phyloP scores from a whole-genome alignment of 2,329 filamentous ascomycete species.

The Monosporascus sp. region DNA sequence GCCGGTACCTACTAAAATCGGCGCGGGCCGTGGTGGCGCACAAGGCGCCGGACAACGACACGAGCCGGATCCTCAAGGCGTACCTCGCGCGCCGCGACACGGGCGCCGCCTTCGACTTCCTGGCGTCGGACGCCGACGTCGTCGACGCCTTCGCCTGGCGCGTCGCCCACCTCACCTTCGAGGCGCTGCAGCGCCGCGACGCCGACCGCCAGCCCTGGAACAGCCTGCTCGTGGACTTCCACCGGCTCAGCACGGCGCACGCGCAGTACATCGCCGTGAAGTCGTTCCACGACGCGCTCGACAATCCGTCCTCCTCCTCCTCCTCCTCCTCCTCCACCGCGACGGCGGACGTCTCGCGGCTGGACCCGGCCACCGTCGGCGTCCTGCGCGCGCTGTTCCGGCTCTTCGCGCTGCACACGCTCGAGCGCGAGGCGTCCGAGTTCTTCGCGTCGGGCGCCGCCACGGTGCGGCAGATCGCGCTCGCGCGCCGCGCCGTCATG shows the following conservation, averaged over 20 bases:
- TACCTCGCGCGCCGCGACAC: slow-evolving; percentile 64
- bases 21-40: slow-evolving; percentile 65
- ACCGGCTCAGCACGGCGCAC: slow-evolving; percentile 69
- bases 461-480: slow-evolving; percentile 67
- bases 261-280: slow-evolving; percentile 75
- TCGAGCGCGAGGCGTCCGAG: slow-evolving; percentile 65
- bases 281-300: slow-evolving; percentile 54
- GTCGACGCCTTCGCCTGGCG: slow-evolving; percentile 74
- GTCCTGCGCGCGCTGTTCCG: slow-evolving; percentile 72
- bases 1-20: slow-evolving; percentile 71
- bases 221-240: slow-evolving; percentile 72
- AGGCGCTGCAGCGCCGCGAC: slow-evolving; percentile 69
- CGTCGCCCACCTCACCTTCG: slow-evolving; percentile 68
- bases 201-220: slow-evolving; percentile 75
- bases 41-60: slow-evolving; percentile 60
- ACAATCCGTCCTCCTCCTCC: slow-evolving; percentile 41
- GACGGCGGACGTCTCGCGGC: slow-evolving; percentile 5
- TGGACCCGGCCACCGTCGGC: slow-evolving; percentile 52
- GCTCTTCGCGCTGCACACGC: slow-evolving; percentile 64
- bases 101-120: slow-evolving; percentile 69
- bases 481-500: slow-evolving; percentile 63
- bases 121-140: slow-evolving; percentile 65
- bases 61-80: slow-evolving; percentile 58
- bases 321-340: slow-evolving; percentile 18
- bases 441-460: slow-evolving; percentile 68